Evolutionary conservation across 2,329 filamentous ascomycete species (phyloP).

Genomic region (Aspergillus sp.): DNA sequence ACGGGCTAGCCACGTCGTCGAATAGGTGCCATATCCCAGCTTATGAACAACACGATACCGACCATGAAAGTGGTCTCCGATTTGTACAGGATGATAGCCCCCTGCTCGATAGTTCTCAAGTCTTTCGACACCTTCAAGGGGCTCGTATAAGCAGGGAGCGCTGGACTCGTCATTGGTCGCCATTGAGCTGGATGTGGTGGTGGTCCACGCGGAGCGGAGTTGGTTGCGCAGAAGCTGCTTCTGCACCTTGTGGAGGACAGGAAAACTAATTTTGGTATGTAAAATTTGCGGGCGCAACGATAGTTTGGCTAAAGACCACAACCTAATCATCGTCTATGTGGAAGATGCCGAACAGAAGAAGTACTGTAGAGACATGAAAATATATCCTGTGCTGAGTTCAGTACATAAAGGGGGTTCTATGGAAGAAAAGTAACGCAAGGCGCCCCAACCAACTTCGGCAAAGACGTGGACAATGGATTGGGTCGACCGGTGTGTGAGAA

Average conservation of each 20-base stretch:
- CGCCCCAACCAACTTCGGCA: too few relatives aligned
- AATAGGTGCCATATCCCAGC: slow-evolving; percentile 39
- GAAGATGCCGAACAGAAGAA: background rate
- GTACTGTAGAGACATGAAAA: background rate
- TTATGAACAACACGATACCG: slow-evolving; percentile 41
- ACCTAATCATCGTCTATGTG: background rate
- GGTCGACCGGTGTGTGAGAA: too few relatives aligned
- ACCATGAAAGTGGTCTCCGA: slow-evolving; percentile 26
- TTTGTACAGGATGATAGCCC: slow-evolving; percentile 28
- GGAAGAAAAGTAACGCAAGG: too few relatives aligned
- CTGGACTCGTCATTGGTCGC: slow-evolving; percentile 8
- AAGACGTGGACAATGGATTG: too few relatives aligned
- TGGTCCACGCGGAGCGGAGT: background rate
- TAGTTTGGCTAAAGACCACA: background rate
- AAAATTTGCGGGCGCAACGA: background rate
- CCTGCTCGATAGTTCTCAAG: slow-evolving; percentile 21
- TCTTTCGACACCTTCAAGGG: slow-evolving; percentile 19
- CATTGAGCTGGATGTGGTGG: slow-evolving; percentile 7
- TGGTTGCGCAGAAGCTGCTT: background rate
- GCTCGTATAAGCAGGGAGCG: slow-evolving; percentile 11
- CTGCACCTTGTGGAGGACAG: background rate
- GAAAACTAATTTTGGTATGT: background rate
- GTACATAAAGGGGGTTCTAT: background rate
- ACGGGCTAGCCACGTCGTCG: slow-evolving; percentile 29
- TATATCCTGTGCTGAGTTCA: background rate